phyloP scores from a whole-genome alignment of 2,329 filamentous ascomycete species.

The Aspergillus fumigatiaffinis region DNA sequence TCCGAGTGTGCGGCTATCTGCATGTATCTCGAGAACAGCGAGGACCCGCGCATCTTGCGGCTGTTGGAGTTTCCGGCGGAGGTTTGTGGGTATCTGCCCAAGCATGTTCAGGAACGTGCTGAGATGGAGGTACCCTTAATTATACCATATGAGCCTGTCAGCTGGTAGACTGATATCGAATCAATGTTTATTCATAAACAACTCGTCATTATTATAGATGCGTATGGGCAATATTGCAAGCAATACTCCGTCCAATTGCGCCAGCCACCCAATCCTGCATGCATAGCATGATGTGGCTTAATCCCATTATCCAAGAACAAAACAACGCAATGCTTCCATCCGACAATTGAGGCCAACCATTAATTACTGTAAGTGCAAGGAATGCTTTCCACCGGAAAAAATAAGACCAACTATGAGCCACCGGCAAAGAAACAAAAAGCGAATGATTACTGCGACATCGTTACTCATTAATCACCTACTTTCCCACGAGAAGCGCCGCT shows the following conservation, averaged over 20 bases:
- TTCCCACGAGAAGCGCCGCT: slow-evolving; percentile 23
- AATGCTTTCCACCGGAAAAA: no score
- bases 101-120: slow-evolving; percentile 19
- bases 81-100: slow-evolving; percentile 29
- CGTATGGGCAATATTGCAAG: neutral
- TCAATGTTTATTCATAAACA: neutral
- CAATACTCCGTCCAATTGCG: neutral
- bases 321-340: neutral
- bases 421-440: neutral
- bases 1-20: slow-evolving; percentile 37
- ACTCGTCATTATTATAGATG: neutral
- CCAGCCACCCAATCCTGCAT: neutral
- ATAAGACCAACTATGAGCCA: neutral
- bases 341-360: neutral
- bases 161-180: neutral
- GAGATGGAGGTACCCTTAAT: neutral
- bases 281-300: neutral
- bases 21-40: slow-evolving; percentile 31
- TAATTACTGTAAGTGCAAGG: neutral
- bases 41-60: slow-evolving; percentile 24
- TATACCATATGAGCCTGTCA: neutral
- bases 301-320: neutral
- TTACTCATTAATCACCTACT: slow-evolving; percentile 15
- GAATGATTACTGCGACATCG: neutral
- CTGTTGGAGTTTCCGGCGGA: slow-evolving; percentile 32